Base-by-base conservation (phyloP, 108 stramenopile species). In the Aurantiochytrium sp. region DNA sequence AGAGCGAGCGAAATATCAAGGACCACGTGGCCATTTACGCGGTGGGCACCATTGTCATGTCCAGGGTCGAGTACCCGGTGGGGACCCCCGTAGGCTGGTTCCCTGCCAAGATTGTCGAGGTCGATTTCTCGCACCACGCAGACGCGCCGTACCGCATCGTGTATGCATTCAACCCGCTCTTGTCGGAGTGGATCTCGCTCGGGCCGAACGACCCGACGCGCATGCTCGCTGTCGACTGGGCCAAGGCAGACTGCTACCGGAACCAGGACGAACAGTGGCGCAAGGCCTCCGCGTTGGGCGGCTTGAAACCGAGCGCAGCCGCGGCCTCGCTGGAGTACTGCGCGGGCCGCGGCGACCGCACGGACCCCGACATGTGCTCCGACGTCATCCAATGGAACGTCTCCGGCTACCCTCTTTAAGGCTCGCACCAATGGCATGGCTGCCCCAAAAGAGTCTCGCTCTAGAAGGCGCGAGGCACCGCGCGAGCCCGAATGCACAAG, bases 131-230 rank as follows among this genome's bases (percentile, higher is more conserved):
- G n/a, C 39, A 81, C 45, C 73, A 81, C 39, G 27, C 45, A 12
- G 42, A 81, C 42, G 2, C 73, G 19, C 73, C 73, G 6, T 81
- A 81, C 32, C 73, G 39, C n/a, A 48, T 81, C 45, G 17, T 48
- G 19, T 81, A 81, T 24, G 73, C 73, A 12, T 48, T 81, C 42
- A 48, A 81, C 39, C 73, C 73, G 39, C 73, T 41, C 24, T 21
- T 81, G 3, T 30, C 73, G 12, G 73, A 81, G 45, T 81, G 73
- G 73, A 81, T 81, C 45, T n/a, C 39, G n/a, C 45, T 81, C 1
- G 73, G 73, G 8, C 73, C 73, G n/a, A 81, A 81, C 30, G 73
- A 81, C 30, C 73, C 73, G 2, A 81, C 73, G 45, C 39, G 73
- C 1, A 81, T 81, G 73, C 73, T 81, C 32, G 73, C 73, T 0